Percentiles rank a stretch among this genome's conserved stretches.
Conservation (phyloP, 441 rosid species). For the Monsonia emarginata region DNA sequence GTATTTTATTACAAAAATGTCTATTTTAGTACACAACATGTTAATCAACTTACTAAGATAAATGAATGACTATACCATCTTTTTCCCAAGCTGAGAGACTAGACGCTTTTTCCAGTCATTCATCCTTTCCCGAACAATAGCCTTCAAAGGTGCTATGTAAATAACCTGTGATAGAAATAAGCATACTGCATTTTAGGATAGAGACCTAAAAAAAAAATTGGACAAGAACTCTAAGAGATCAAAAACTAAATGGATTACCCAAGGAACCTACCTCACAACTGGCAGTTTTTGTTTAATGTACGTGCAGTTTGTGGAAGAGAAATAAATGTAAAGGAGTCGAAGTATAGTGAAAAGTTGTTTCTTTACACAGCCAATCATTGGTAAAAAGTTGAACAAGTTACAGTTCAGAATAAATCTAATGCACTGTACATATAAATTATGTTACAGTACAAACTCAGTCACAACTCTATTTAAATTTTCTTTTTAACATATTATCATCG, state of each 20-base stretch:
- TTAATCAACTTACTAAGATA: conserved; percentile 12
- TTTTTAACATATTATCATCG: neutral
- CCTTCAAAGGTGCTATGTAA: conserved; percentile 98
- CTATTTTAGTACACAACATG: conserved; percentile 3
- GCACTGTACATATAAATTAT: neutral
- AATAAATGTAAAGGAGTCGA: neutral
- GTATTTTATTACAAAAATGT: neutral
- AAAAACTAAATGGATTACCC: neutral
- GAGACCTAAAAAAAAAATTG: conserved; percentile 1
- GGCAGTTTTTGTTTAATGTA: neutral
- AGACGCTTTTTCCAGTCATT: conserved; percentile 86
- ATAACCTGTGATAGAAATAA: conserved; percentile 51
- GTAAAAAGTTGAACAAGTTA: conserved; percentile 1
- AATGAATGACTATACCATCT: conserved; percentile 50
- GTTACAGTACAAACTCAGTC: neutral
- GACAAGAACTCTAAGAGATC: neutral
- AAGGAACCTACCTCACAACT: conserved; percentile 3
- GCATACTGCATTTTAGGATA: conserved; percentile 8
- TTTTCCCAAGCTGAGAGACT: conserved; percentile 80
- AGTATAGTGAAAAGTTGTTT: neutral
- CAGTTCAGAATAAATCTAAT: neutral
- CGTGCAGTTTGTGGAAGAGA: neutral
- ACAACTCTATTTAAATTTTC: neutral
- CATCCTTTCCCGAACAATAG: conserved; percentile 99
- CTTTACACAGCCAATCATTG: neutral